phyloP scores from a whole-genome alignment of 257 asterid genomes.

The Leptodermis oblonga region DNA sequence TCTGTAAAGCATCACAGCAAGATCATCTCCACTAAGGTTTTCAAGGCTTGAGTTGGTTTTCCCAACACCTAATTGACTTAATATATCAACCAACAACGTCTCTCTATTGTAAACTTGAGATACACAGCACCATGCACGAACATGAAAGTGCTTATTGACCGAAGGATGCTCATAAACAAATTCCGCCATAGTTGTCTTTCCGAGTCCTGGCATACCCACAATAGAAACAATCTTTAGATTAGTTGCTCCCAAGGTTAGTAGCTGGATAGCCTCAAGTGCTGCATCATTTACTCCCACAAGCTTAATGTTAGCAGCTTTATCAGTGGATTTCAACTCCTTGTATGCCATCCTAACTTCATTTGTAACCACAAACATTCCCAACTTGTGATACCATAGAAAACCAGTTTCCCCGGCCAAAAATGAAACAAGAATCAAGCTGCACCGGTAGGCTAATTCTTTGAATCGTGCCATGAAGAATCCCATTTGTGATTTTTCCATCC shows the following conservation, averaged over 20 bases:
- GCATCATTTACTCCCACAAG: constrained; percentile 22
- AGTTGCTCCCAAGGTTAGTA: not conserved
- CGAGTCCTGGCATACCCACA: constrained; percentile 39
- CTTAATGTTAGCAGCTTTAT: not conserved
- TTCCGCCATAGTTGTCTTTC: constrained; percentile 36
- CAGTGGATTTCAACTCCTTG: not conserved
- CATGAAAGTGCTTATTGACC: constrained; percentile 15
- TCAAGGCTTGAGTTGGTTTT: constrained; percentile 1
- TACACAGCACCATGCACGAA: constrained; percentile 24
- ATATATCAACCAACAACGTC: constrained; percentile 23
- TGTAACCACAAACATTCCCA: not conserved
- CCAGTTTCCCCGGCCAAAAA: not conserved
- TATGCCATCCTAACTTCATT: not conserved
- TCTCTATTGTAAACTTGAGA: constrained; percentile 23
- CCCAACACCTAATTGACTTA: not conserved
- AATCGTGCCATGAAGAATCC: not conserved
- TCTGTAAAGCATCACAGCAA: not conserved
- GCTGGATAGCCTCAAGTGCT: not conserved
- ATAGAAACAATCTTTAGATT: constrained; percentile 19
- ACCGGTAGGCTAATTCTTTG: not conserved
- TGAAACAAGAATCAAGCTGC: not conserved
- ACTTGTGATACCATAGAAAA: not conserved
- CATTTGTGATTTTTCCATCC: not conserved
- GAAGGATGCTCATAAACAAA: constrained; percentile 19
- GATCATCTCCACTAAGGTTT: not conserved